Base-by-base conservation (phyloP, 2,329 filamentous ascomycete species). In the Fusarium sublunatum region DNA sequence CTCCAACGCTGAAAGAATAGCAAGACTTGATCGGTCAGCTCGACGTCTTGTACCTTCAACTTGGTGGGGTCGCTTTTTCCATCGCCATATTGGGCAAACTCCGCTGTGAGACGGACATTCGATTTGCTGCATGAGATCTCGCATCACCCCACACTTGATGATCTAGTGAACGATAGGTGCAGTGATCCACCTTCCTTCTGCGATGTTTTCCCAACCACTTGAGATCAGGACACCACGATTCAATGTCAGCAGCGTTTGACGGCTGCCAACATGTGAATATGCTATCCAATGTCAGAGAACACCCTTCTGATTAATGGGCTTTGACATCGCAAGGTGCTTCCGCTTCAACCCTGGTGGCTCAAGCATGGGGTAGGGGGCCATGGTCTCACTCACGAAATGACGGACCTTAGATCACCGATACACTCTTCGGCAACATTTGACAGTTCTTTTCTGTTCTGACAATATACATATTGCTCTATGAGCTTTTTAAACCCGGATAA, bases 81-180 rank as follows among this genome's bases (percentile, higher is more conserved):
- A 53, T 67, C 46, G 39, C 46, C 42, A 62, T 39, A 58, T 55
- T 32, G 22, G 47, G 49, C 40, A 45, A 45, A 41, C 52, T 64
- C 58, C 56, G 54, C 53, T 59, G 49, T 22, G 40, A 54, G 60
- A 41, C 65, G 67, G 58, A 49, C 45, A 43, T 57, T 65, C 53
- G 57, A 60, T 57, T 58, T 55, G 49, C 57, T 58, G 53, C 67
- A 70, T 48, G 42, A 57, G 61, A 69, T 68, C 66, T 68, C 28
- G 34, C 39, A 58, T 64, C 53, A 58, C 65, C 63, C 68, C 68
- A 58, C 68, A 65, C 63, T 58, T 43, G 50, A 39, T 56, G 63
- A 67, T 65, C 64, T 63, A 34, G 50, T 32, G 48, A 49, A 36
- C 42, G 41, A 46, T 49, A 49, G 40, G 31, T 56, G 32, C 53